Evolutionary conservation across 208 protist genomes (phyloP).

Genomic region (Strigomonas galati): DNA sequence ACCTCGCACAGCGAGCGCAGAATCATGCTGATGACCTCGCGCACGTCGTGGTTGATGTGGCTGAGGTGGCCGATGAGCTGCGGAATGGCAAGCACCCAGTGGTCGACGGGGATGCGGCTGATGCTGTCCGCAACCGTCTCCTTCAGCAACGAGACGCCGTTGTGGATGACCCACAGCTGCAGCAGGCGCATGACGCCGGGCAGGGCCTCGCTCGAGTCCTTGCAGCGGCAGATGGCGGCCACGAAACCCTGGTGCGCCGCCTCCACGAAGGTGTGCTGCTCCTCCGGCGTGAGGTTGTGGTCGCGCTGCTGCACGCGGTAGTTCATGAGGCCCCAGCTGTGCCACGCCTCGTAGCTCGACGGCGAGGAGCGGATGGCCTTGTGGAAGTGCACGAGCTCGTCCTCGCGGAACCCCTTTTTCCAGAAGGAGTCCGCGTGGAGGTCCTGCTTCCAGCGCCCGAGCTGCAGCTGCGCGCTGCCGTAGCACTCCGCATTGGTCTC

Average conservation of each 20-base stretch:
- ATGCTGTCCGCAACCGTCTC: slow-evolving; percentile 93
- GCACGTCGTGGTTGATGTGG: slow-evolving; percentile 85
- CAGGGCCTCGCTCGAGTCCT: slow-evolving; percentile 65
- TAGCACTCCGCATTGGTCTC: slow-evolving; percentile 59
- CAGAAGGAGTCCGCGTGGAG: slow-evolving; percentile 81
- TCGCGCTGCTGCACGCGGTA: slow-evolving; percentile 93
- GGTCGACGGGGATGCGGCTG: slow-evolving; percentile 94
- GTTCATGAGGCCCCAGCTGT: slow-evolving; percentile 97
- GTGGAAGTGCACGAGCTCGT: slow-evolving; percentile 78
- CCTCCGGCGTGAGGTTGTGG: slow-evolving; percentile 53
- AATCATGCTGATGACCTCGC: slow-evolving; percentile 94
- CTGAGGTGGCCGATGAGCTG: slow-evolving; percentile 99
- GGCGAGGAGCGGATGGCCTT: slow-evolving; percentile 79
- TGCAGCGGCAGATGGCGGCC: slow-evolving; percentile 91
- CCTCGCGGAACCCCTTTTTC: slow-evolving; percentile 63
- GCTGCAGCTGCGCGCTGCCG: slow-evolving; percentile 69
- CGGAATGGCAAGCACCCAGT: slow-evolving; percentile 99
- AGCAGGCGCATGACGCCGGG: slow-evolving; percentile 98
- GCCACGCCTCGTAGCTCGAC: slow-evolving; percentile 94
- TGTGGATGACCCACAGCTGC: slow-evolving; percentile 98
- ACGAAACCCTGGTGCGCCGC: slow-evolving; percentile 97
- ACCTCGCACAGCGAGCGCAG: slow-evolving; percentile 92
- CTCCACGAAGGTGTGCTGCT: slow-evolving; percentile 81
- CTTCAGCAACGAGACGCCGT: slow-evolving; percentile 78
- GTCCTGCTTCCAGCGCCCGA: slow-evolving; percentile 88